Percentiles rank a stretch among this genome's conserved stretches.
Conservation (phyloP, 805 yeast genomes). For the Candida sakaeoensis region DNA sequence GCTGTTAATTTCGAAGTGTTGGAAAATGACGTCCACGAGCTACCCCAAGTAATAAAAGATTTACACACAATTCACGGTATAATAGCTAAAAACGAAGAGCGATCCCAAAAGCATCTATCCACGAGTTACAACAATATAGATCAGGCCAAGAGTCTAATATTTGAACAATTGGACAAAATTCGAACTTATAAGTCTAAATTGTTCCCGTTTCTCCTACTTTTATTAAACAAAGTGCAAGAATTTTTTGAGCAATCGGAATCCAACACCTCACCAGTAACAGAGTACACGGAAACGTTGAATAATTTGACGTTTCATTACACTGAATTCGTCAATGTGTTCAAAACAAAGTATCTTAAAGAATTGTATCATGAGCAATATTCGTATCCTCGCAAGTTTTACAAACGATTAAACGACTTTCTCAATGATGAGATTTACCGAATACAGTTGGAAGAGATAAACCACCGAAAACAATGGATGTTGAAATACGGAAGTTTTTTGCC, state of each 20-base stretch:
- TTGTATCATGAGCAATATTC: conserved; percentile 36
- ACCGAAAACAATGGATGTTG: conserved; percentile 34
- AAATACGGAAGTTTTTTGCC: conserved; percentile 41
- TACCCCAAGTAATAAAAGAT: conserved; percentile 53
- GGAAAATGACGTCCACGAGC: conserved; percentile 50
- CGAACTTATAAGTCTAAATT: conserved; percentile 20
- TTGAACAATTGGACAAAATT: conserved; percentile 16
- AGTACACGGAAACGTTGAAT: conserved; percentile 23
- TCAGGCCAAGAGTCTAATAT: conserved; percentile 13
- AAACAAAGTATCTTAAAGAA: conserved; percentile 34
- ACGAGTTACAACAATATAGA: conserved; percentile 15
- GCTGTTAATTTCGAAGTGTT: conserved; percentile 43
- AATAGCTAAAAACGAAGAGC: conserved; percentile 29
- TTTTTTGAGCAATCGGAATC: conserved; percentile 9
- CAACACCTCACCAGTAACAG: conserved; percentile 14
- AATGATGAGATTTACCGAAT: conserved; percentile 27
- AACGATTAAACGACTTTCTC: conserved; percentile 28
- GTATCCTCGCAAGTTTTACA: conserved; percentile 35
- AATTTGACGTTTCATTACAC: conserved; percentile 34
- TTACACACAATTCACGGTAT: conserved; percentile 37
- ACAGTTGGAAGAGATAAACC: conserved; percentile 30
- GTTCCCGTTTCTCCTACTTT: conserved; percentile 23
- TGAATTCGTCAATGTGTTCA: conserved; percentile 30
- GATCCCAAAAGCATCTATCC: conserved; percentile 23
- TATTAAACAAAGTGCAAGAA: conserved; percentile 17